Base-by-base conservation (phyloP, 2,329 filamentous ascomycete species). In the Onygenales sp. region DNA sequence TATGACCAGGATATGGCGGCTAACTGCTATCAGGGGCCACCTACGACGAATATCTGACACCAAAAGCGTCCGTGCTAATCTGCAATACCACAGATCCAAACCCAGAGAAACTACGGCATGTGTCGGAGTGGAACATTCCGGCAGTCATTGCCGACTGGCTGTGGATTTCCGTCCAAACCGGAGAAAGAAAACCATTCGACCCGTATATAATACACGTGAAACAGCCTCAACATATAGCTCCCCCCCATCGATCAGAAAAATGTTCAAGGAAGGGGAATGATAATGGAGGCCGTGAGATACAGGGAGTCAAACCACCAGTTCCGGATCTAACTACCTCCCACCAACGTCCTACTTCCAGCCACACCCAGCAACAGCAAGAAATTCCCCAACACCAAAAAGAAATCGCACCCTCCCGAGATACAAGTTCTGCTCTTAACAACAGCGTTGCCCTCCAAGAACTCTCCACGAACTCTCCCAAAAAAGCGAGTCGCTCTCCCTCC, bases 101-200 rank as follows among this genome's bases (percentile, higher is more conserved):
- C 44, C 80, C 66, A 54, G 86, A 93, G 59, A 98, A 98, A 70
- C 74, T 93, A 14, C 82, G 85, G 44, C 84, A 89, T 64, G 90
- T 90, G 0, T 67, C 82, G 7, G 78, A 84, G 61, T 88, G 87
- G 77, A 78, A 79, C 4, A 85, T 97, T 9, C 88, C 90, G 2
- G 82, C 92, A n/a, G 87, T 97, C 9, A 80, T 80, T 7, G 81
- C 82, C 14, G 81, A 85, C 21, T 98, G 93, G 93, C 75, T 98
- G 2, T 93, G 87, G 84, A 79, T 85, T 50, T 93, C 87, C 59
- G 83, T 96, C 50, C 75, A 77, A 51, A 67, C 64, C 45, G 62
- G 80, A 33, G 67, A 73, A 52, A 74, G 71, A 60, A 72, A 78
- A 53, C 63, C 75, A 9, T 78, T 77, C 49, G 68, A 72, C 21